Conservation (phyloP, 1,284 basidiomycete species). For the Phellopilus nigrolimitatus region DNA sequence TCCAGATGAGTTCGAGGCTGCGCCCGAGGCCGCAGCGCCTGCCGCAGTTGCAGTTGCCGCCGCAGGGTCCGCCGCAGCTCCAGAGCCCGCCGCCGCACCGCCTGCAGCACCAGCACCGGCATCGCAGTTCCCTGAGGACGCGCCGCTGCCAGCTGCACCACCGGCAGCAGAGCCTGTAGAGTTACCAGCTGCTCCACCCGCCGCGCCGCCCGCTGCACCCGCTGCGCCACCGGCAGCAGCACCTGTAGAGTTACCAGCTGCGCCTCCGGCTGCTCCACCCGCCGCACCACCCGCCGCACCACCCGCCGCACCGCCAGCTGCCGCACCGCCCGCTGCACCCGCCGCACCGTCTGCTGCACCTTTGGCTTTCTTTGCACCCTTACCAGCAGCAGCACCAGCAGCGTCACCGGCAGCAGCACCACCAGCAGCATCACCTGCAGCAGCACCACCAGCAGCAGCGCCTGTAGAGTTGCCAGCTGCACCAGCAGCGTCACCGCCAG, state of each 20-base stretch:
- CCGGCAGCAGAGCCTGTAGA: background rate
- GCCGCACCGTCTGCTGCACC: background rate
- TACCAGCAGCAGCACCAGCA: constrained; percentile 1
- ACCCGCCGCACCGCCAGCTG: background rate
- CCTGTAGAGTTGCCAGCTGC: constrained; percentile 2
- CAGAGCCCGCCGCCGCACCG: too few species aligned
- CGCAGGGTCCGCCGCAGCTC: background rate
- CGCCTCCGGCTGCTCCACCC: background rate
- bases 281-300: background rate
- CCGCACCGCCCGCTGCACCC: background rate
- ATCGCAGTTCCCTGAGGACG: background rate
- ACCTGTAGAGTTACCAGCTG: background rate
- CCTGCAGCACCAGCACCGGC: background rate
- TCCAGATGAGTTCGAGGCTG: too few species aligned
- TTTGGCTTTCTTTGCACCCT: too few species aligned
- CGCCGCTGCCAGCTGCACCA: background rate
- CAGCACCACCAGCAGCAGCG: background rate
- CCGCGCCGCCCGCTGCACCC: background rate
- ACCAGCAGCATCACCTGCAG: background rate
- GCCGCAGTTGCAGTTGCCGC: background rate
- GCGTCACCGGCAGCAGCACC: background rate
- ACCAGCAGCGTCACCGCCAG: background rate
- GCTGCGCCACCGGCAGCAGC: constrained; percentile 1
- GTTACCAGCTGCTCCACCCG: background rate
- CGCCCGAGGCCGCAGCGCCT: background rate